Base-by-base conservation (phyloP, 2,329 filamentous ascomycete genomes). In the Monilinia aucupariae region DNA sequence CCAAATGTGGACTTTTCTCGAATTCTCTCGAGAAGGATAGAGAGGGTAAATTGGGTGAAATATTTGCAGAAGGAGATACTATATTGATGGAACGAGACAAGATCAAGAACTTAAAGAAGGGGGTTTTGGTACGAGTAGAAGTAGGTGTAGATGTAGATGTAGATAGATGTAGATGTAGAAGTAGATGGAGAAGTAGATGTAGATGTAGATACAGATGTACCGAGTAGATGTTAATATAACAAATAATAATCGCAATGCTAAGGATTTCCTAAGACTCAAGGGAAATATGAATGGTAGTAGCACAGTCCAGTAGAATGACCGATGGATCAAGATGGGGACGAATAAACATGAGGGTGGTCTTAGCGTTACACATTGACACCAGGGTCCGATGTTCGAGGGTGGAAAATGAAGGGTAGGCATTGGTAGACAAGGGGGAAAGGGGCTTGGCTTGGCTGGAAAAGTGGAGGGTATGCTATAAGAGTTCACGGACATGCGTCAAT, bases 311-410 rank as follows among this genome's bases (percentile, higher is more conserved):
- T n/a, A 8, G 9, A 10, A 39, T 41, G 47, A 43, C 45, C 34
- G 45, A 32, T 32, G 58, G 32, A 53, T 60, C n/a, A n/a, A n/a
- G n/a, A n/a, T n/a, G n/a, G 58, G 58, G 43, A 39, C 34, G n/a
- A 25, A 22, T 37, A 3, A 45, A 32, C 39, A 34, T 56, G 53
- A 27, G 20, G 51, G 8, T 43, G 25, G 49, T 41, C 37, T 61
- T 61, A 61, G 58, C 58, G 48, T n/a, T 43, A 22, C 58, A 53
- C n/a, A 34, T 61, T 50, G 47, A 34, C 49, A 61, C 48, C 32
- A 61, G 58, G 58, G 50, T 45, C 20, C 27, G 27, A 56, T 34
- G 41, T 56, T 56, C 53, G 41, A 55, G 53, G 52, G 53, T 43
- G 39, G 37, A 30, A 5, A 9, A 12, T 20, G 34, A 37, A 47